These are phyloP conservation scores for Microbotryum lychnidis-dioicae DNA, from an alignment of 1,284 basidiomycete genomes.

Conservation along the genomic window DNA sequence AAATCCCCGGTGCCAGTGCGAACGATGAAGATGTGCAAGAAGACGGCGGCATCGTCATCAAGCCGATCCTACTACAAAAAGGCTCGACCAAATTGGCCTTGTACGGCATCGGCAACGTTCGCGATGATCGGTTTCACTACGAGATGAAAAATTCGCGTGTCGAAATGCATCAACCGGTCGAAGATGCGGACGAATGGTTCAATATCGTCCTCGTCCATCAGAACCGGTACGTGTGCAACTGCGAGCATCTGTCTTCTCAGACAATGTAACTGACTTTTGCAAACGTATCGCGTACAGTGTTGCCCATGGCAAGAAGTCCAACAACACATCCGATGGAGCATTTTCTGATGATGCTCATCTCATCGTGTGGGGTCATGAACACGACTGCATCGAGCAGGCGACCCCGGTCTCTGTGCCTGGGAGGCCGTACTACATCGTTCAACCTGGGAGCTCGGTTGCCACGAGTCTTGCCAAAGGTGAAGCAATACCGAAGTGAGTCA, in stretches of 20 bases:
- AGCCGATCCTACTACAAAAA: constrained; percentile 82
- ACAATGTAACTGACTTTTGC: not conserved
- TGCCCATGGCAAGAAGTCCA: constrained; percentile 75
- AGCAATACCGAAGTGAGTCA: constrained; percentile 68
- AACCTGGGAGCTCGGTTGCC: constrained; percentile 91
- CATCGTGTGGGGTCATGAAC: constrained; percentile 97
- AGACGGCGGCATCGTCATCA: constrained; percentile 65
- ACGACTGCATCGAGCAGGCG: constrained; percentile 76
- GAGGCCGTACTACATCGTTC: constrained; percentile 82
- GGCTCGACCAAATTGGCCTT: constrained; percentile 76
- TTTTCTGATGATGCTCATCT: constrained; percentile 92
- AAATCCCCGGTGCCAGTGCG: constrained; percentile 45
- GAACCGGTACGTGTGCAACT: constrained; percentile 60
- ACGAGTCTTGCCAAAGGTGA: constrained; percentile 89
- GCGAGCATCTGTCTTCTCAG: not conserved
- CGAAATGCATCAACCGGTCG: constrained; percentile 86
- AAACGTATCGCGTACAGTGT: constrained; percentile 51
- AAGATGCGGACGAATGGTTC: constrained; percentile 65
- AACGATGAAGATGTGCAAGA: constrained; percentile 52
- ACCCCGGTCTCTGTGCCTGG: constrained; percentile 81
- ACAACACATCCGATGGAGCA: constrained; percentile 88
- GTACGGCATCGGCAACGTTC: constrained; percentile 94
- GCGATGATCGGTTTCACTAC: constrained; percentile 91
- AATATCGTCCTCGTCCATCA: constrained; percentile 91
- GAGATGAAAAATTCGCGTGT: constrained; percentile 89